Evolutionary conservation across 164 flowering plant species (phyloP), one percentile per base, ranked within the genome.

Genomic region (Buxus sempervirens): DNA sequence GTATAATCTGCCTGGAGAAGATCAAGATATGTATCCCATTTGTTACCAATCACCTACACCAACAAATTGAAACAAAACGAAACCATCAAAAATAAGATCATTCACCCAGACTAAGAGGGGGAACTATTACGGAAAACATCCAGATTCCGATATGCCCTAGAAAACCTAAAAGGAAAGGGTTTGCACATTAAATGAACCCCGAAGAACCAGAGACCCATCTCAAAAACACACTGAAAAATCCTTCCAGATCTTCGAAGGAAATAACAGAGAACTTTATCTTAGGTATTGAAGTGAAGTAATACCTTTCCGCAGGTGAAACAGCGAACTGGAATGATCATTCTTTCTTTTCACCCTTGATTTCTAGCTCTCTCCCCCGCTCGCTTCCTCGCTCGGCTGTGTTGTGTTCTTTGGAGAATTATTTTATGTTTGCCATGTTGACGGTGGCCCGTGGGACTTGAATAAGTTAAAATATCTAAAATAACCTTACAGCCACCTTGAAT

Each of bases 251-350:
- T 25, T 14, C 24, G 4, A 20, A 7, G 28, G 22, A 62, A 1
- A 18, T 25, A 54, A 23, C 36, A 66, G 51, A 62, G 54, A 9
- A 23, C 56, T 21, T 65, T 45, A 27, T 4, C 5, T 19, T 4
- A 56, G 54, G 22, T 54, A 54, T 15, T 26, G 26, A 24, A 38
- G 20, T 25, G 67, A 23, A 19, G 12, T 9, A 45, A 60, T 65
- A 89, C 96, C 90, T 91, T 91, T 32, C 96, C 93, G 64, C 96
- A 86, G 67, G 97, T 90, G 81, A 91, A 91, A 68, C 96, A 91
- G 9, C 97, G 92, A 41, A 88, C 97, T 1, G 96, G 97, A 21
- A 91, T 90, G 12, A 91, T 91, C 96, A 91, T 69, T 72, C 49
- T 10, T 10, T 1, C 48, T 10, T 26, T 18, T 54, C 26, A 26